A percentile compares a stretch with the other conserved stretches of the same genome.
These are phyloP conservation scores for Anthostomella pinea DNA, from an alignment of 2,329 filamentous ascomycete genomes.

Conservation along the genomic window DNA sequence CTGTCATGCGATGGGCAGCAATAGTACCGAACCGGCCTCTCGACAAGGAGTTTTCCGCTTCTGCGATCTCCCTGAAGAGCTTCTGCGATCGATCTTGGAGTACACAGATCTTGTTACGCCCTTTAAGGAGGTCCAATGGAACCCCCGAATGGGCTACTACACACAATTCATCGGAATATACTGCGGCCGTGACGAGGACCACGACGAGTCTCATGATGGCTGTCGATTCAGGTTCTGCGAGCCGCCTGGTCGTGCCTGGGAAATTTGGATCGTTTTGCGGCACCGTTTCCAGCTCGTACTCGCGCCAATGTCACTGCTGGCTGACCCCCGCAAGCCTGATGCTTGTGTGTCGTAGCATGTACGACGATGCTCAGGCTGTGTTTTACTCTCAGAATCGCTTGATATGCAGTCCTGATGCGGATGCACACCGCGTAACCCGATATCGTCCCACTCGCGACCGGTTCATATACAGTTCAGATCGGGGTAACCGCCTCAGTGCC, in stretches of 20 bases:
- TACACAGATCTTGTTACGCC: constrained; percentile 25
- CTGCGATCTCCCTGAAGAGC: constrained; percentile 19
- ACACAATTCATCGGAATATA: no score
- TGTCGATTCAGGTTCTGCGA: constrained; percentile 1
- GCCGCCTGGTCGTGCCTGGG: not conserved
- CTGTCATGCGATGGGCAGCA: no score
- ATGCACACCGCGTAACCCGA: no score
- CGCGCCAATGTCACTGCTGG: constrained; percentile 7
- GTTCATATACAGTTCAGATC: no score
- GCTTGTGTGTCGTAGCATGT: constrained; percentile 5
- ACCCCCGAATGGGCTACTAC: not conserved
- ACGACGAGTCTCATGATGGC: no score
- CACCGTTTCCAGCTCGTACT: constrained; percentile 2
- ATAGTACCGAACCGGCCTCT: no score
- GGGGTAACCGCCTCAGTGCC: no score
- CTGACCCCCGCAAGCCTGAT: not conserved
- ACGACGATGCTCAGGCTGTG: constrained; percentile 7
- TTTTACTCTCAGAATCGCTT: constrained; percentile 8
- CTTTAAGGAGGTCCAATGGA: constrained; percentile 17
- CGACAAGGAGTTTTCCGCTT: constrained; percentile 5
- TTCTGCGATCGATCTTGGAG: constrained; percentile 17
- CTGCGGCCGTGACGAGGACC: no score
- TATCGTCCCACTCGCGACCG: not conserved
- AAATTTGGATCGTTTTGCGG: not conserved
- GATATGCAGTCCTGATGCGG: not conserved